Conservation (phyloP, 2,329 filamentous ascomycete genomes). For the Thermochaetoides dissita region DNA sequence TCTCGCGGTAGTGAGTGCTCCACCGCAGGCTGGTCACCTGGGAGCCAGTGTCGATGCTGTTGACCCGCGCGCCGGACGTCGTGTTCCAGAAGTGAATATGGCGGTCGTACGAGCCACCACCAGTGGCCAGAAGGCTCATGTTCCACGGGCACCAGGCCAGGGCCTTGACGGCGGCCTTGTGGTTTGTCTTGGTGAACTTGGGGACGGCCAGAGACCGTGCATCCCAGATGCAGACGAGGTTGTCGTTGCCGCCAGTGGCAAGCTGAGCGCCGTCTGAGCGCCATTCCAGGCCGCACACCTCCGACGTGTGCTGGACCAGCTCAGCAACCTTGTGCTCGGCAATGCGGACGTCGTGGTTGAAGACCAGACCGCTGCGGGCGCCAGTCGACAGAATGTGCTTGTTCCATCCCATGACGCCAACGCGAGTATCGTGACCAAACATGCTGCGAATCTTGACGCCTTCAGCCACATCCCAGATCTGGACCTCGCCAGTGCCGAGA, state of each 20-base stretch:
- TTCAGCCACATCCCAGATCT: conserved; percentile 98
- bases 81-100: conserved; percentile 99
- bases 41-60: conserved; percentile 96
- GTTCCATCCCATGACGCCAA: conserved; percentile 98
- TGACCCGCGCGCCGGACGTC: conserved; percentile 89
- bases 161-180: conserved; percentile 96
- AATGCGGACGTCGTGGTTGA: conserved; percentile 96
- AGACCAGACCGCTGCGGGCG: conserved; percentile 85
- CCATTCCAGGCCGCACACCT: conserved; percentile 98
- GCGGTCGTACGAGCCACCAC: conserved; percentile 88
- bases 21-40: conserved; percentile 94
- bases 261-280: conserved; percentile 91
- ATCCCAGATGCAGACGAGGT: conserved; percentile 98
- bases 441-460: conserved; percentile 93
- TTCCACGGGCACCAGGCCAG: conserved; percentile 99
- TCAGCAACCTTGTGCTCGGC: conserved; percentile 97
- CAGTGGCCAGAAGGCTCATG: conserved; percentile 89
- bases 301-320: conserved; percentile 90
- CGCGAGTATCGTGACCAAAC: conserved; percentile 91
- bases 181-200: conserved; percentile 99
- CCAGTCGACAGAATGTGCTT: conserved; percentile 95
- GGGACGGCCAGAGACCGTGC: conserved; percentile 82
- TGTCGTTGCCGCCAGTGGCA: conserved; percentile 95
- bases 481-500: conserved; percentile 86
- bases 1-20: conserved; percentile 95